Base-by-base conservation (phyloP, 108 stramenopile genomes). In the Nitzschia sp. region DNA sequence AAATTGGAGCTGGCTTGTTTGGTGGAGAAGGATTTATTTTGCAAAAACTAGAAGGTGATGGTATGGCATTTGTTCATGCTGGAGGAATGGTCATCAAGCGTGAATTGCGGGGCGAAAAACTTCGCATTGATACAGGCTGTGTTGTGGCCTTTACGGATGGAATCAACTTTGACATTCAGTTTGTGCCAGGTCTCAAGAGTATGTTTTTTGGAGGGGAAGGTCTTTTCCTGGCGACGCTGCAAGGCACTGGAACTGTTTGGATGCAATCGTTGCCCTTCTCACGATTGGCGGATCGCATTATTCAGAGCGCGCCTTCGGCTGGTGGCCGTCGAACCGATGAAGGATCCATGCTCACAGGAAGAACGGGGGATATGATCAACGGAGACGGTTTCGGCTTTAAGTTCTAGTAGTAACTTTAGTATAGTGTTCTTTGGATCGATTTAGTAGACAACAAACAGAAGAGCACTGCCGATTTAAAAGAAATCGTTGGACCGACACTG, bases 11-110 rank as follows among this genome's bases (percentile, higher is more conserved):
- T 51, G 93, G 93, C 26, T 82, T 94, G 49, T 92, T 94, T 64
- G 93, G 93, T n/a, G 93, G 93, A 0, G 93, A 94, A 67, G 93
- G 93, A 15, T 94, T 94, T 57, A 81, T 94, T 17, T 69, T 94
- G 54, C 91, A 94, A 71, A 60, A 76, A 18, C 70, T 94, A 54
- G 64, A 85, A 49, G 87, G 84, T 9, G 72, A 83, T 31, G 88
- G 86, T 17, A 80, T 87, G 63, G 89, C 79, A 4, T 92, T 94
- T 71, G 51, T 92, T 59, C 88, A 91, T 69, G 93, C 90, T 6
- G 83, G 88, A 21, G 93, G 93, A 15, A 70, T 84, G 13, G 51
- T 92, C 3, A 89, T 92, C 17, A 73, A 70, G 62, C 54, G 78
- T 28, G 85, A 89, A 48, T 64, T 95, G 24, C 67, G 73, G 1